Evolutionary conservation across 2,329 filamentous ascomycete genomes (phyloP).

Genomic region (Tolypocladium sp.): DNA sequence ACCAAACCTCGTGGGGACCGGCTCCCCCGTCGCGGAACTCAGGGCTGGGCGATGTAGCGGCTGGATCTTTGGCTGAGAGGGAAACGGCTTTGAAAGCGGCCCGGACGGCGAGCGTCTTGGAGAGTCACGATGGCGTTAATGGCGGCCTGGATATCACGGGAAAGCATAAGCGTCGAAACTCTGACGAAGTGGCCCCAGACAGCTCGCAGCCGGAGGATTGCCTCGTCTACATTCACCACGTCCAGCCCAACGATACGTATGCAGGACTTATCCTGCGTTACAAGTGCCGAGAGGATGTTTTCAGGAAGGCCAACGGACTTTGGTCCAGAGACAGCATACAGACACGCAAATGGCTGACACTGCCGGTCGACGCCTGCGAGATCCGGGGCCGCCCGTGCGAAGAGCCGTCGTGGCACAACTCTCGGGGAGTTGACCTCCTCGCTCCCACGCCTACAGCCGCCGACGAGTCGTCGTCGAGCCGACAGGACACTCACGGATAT

Average conservation of each 20-base stretch:
- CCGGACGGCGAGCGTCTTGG: slow-evolving; percentile 49
- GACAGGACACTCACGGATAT: slow-evolving; percentile 24
- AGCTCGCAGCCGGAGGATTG: slow-evolving; percentile 62
- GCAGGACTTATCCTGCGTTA: slow-evolving; percentile 87
- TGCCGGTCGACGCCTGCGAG: slow-evolving; percentile 85
- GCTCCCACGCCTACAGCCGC: slow-evolving; percentile 33
- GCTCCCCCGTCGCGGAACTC: slow-evolving; percentile 30
- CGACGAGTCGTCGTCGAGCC: slow-evolving; percentile 10
- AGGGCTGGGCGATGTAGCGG: slow-evolving; percentile 38
- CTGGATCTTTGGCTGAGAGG: slow-evolving; percentile 43
- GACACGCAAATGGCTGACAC: slow-evolving; percentile 65
- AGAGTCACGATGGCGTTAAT: slow-evolving; percentile 52
- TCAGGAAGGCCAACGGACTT: slow-evolving; percentile 82
- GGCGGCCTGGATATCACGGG: slow-evolving; percentile 46
- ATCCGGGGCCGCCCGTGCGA: slow-evolving; percentile 65
- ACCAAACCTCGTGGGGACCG: slow-evolving; percentile 37
- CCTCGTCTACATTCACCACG: slow-evolving; percentile 83
- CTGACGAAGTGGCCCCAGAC: slow-evolving; percentile 46
- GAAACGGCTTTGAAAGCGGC: slow-evolving; percentile 46
- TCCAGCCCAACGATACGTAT: slow-evolving; percentile 75
- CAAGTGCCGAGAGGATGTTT: slow-evolving; percentile 71
- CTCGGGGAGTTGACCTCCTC: slow-evolving; percentile 39
- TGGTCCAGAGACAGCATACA: slow-evolving; percentile 94
- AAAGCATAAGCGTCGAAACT: slow-evolving; percentile 57
- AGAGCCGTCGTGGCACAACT: slow-evolving; percentile 32